phyloP scores from a whole-genome alignment of 768 basidiomycete genomes.

The Mycena crocata region DNA sequence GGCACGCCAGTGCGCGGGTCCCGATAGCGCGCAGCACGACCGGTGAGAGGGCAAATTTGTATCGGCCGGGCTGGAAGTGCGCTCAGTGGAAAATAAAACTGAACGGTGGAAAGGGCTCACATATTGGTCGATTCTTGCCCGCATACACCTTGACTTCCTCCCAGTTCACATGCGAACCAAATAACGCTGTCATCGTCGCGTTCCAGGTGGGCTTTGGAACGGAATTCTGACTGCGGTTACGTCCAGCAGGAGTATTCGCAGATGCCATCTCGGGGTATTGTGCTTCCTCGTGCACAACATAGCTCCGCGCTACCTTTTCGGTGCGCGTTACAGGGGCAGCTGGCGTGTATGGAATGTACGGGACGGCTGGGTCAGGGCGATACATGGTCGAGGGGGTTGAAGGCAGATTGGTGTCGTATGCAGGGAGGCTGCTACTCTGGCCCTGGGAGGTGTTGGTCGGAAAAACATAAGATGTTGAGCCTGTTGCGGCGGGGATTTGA shows the following conservation, averaged over 20 bases:
- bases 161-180: constrained; percentile 89
- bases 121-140: constrained; percentile 71
- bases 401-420: background rate
- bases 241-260: constrained; percentile 3
- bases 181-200: constrained; percentile 84
- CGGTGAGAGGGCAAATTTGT: constrained; percentile 82
- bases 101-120: constrained; percentile 50
- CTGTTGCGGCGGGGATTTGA: background rate
- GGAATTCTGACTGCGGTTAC: constrained; percentile 53
- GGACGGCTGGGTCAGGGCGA: constrained; percentile 1
- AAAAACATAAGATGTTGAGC: background rate
- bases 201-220: constrained; percentile 69
- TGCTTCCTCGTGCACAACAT: constrained; percentile 71
- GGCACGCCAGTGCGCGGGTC: constrained; percentile 87
- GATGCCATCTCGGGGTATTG: constrained; percentile 17
- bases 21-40: constrained; percentile 77
- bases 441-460: background rate
- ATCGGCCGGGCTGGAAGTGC: constrained; percentile 67
- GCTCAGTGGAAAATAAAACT: constrained; percentile 7
- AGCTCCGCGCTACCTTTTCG: constrained; percentile 73
- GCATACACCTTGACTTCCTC: constrained; percentile 74
- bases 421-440: background rate
- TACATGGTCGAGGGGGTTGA: constrained; percentile 11
- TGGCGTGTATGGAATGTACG: constrained; percentile 22
- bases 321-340: constrained; percentile 42